Conservation (phyloP, 2,329 filamentous ascomycete species). For the Sclerotinia minor region DNA sequence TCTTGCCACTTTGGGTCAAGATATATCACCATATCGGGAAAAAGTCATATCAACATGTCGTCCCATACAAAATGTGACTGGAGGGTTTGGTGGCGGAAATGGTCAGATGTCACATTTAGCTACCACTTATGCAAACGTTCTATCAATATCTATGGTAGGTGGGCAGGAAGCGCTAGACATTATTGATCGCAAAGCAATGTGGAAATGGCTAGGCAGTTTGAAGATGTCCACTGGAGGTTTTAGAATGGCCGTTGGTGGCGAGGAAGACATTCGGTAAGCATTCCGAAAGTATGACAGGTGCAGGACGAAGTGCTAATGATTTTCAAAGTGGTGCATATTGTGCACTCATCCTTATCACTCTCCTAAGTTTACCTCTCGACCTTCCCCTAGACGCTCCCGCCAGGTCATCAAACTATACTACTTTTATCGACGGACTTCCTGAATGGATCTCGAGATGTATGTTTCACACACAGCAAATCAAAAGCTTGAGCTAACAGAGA, state of each 20-base stretch:
- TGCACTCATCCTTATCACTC: slow-evolving; percentile 77
- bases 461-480: slow-evolving; percentile 41
- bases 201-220: slow-evolving; percentile 83
- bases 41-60: slow-evolving; percentile 72
- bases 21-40: slow-evolving; percentile 64
- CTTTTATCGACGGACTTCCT: slow-evolving; percentile 70
- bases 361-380: slow-evolving; percentile 80
- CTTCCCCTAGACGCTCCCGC: slow-evolving; percentile 73
- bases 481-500: slow-evolving; percentile 17
- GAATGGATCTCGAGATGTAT: slow-evolving; percentile 80
- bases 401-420: slow-evolving; percentile 59
- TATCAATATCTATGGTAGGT: slow-evolving; percentile 77
- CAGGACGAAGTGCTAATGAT: slow-evolving; percentile 29
- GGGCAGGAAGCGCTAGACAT: slow-evolving; percentile 71
- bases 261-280: slow-evolving; percentile 83
- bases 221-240: slow-evolving; percentile 93
- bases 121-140: slow-evolving; percentile 79
- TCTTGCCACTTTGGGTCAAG: slow-evolving; percentile 73
- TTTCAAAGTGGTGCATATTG: slow-evolving; percentile 79
- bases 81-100: slow-evolving; percentile 92
- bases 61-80: slow-evolving; percentile 77
- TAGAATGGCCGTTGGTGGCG: slow-evolving; percentile 78
- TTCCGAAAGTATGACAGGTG: slow-evolving; percentile 9
- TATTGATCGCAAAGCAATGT: slow-evolving; percentile 81
- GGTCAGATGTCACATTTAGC: slow-evolving; percentile 88